phyloP scores from a whole-genome alignment of 2,329 filamentous ascomycete genomes.

The Penicillium sumatraense region DNA sequence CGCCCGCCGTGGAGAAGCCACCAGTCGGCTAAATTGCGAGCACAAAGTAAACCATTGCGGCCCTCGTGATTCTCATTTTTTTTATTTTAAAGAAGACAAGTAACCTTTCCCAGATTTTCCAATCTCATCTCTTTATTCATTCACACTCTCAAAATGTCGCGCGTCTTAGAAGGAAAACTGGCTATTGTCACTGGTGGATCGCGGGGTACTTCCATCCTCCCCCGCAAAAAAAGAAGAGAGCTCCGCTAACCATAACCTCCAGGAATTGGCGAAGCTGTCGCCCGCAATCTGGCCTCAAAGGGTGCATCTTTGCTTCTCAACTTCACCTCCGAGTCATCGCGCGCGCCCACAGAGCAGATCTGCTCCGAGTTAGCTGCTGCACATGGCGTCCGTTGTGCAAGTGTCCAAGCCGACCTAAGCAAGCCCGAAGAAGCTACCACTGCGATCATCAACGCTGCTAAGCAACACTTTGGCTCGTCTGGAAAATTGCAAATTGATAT shows the following conservation, averaged over 20 bases:
- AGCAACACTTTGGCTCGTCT: conserved; percentile 59
- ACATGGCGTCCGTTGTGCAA: conserved; percentile 64
- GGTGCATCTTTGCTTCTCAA: conserved; percentile 72
- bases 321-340: conserved; percentile 70
- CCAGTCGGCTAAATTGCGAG: conserved; percentile 9
- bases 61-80: conserved; percentile 10
- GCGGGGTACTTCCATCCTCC: conserved; percentile 59
- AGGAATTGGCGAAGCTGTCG: conserved; percentile 76
- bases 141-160: conserved; percentile 11
- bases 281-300: conserved; percentile 73
- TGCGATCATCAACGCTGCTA: conserved; percentile 62
- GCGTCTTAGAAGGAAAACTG: conserved; percentile 71
- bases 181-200: conserved; percentile 81
- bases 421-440: conserved; percentile 62
- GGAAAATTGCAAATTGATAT: conserved; percentile 74
- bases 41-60: neutral
- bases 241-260: conserved; percentile 6
- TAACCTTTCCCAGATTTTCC: no score
- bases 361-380: conserved; percentile 59
- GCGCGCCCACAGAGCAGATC: conserved; percentile 57
- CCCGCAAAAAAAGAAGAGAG: neutral
- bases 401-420: conserved; percentile 74
- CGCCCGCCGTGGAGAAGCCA: conserved; percentile 23
- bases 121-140: neutral
- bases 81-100: no score